A percentile compares a stretch with the other conserved stretches of the same genome.
Evolutionary conservation across 768 basidiomycete genomes (phyloP).

Genomic region (Rhodotorula sphaerocarpa): DNA sequence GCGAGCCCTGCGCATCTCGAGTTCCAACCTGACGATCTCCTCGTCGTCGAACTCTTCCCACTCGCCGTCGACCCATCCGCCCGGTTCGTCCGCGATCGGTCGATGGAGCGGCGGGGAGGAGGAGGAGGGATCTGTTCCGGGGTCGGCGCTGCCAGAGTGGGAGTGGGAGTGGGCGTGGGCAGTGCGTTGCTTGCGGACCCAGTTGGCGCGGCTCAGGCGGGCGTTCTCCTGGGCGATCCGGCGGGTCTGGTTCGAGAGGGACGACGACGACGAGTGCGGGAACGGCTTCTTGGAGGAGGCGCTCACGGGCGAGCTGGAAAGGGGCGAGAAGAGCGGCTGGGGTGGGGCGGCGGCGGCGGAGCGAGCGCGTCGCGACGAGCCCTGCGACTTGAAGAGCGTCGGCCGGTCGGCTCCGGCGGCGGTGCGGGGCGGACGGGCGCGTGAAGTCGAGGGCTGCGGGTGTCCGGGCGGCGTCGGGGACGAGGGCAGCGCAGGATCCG

Average conservation of each 20-base stretch:
- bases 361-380: background rate
- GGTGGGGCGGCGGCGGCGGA: background rate
- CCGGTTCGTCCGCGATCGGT: slow-evolving; percentile 8
- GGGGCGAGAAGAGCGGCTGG: background rate
- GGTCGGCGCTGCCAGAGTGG: too few species aligned
- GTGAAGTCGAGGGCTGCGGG: too few species aligned
- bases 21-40: slow-evolving; percentile 11
- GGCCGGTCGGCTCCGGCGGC: too few species aligned
- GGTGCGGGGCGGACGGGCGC: too few species aligned
- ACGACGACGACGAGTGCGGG: background rate
- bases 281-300: too few species aligned
- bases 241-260: background rate
- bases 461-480: too few species aligned
- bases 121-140: too few species aligned
- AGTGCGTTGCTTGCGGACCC: background rate
- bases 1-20: slow-evolving; percentile 15
- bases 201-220: background rate
- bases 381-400: background rate
- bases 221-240: background rate
- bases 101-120: background rate
- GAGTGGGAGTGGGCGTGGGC: background rate
- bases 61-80: slow-evolving; percentile 19
- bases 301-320: background rate
- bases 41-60: slow-evolving; percentile 22
- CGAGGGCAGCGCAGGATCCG: too few species aligned